Evolutionary conservation across 1,139 yeast genomes (phyloP).

Genomic region (Candida pseudocylindracea): DNA sequence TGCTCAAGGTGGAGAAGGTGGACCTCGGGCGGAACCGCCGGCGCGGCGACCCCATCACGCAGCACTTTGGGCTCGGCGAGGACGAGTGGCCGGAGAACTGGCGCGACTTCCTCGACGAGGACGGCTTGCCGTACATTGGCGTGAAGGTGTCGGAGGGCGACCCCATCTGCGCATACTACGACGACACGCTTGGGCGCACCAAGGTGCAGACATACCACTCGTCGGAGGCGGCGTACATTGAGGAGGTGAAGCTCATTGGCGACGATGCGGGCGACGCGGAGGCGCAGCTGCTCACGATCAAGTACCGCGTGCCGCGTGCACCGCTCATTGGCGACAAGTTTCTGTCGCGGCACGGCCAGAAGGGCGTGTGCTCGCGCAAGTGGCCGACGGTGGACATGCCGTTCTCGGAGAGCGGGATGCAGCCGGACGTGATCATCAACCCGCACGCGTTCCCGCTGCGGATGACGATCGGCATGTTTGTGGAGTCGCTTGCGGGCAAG

Average conservation of each 20-base stretch:
- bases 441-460: constrained; percentile 99
- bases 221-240: constrained; percentile 84
- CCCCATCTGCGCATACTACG: constrained; percentile 83
- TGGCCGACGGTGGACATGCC: constrained; percentile 98
- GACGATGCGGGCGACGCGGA: constrained; percentile 66
- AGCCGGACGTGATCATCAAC: constrained; percentile 91
- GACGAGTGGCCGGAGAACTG: constrained; percentile 87
- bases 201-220: constrained; percentile 87
- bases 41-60: constrained; percentile 87
- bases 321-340: constrained; percentile 97
- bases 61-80: constrained; percentile 84
- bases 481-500: constrained; percentile 91
- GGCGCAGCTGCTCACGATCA: constrained; percentile 69
- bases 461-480: constrained; percentile 99
- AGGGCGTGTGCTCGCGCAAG: constrained; percentile 97
- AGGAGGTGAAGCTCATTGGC: constrained; percentile 82
- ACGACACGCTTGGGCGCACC: constrained; percentile 80
- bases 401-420: constrained; percentile 85
- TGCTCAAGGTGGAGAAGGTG: constrained; percentile 81
- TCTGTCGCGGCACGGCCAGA: constrained; percentile 96
- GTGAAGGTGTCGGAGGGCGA: constrained; percentile 83
- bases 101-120: constrained; percentile 73
- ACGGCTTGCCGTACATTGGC: constrained; percentile 87
- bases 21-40: constrained; percentile 62
- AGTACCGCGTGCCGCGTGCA: constrained; percentile 76